Base-by-base conservation (phyloP, 2,329 filamentous ascomycete species). In the Ambrosiella xylebori region DNA sequence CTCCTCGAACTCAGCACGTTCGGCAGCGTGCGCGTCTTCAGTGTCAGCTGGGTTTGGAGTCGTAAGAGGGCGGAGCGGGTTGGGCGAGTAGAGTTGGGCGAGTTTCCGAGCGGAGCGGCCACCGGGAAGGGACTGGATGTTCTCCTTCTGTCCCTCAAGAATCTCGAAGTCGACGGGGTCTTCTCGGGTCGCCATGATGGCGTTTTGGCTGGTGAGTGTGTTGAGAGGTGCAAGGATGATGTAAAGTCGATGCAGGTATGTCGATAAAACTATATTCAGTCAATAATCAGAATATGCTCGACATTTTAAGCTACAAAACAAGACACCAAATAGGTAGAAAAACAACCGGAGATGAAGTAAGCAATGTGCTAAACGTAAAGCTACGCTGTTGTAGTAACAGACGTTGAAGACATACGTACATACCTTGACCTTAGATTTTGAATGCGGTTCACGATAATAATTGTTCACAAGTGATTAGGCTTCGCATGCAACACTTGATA, bases 71-170 rank as follows among this genome's bases (percentile, higher is more conserved):
- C 81, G 76, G 39, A 79, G 71, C 45, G 77, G 75, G 45, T 79
- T 76, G 57, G 86, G 76, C 61, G 89, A 84, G 77, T 88, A 89
- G 38, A 88, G 80, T 57, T 89, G 80, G 37, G 84, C 89, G 56
- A 98, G 83, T 57, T 93, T 90, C 72, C 84, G 87, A 51, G 91
- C 93, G 45, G 91, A 97, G 63, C 93, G 76, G 19, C 79, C 93
- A 62, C 88, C 86, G 13, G 91, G 90, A 11, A 98, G 78, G 19
- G 89, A 84, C 70, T 96, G 90, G 59, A 98, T 96, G 71, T 98
- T 98, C 73, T 98, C 93, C 72, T 98, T 98, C 65, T 96, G 90
- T 52, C 80, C 81, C 73, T 98, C 93, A 71, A 98, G 96, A 62
- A 96, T 80, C 65, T 95, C 86, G 73, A 98, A 97, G 72, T 82